Evolutionary conservation across 176 grass and related monocot genomes (phyloP).

Genomic region (Metroxylon sagu): DNA sequence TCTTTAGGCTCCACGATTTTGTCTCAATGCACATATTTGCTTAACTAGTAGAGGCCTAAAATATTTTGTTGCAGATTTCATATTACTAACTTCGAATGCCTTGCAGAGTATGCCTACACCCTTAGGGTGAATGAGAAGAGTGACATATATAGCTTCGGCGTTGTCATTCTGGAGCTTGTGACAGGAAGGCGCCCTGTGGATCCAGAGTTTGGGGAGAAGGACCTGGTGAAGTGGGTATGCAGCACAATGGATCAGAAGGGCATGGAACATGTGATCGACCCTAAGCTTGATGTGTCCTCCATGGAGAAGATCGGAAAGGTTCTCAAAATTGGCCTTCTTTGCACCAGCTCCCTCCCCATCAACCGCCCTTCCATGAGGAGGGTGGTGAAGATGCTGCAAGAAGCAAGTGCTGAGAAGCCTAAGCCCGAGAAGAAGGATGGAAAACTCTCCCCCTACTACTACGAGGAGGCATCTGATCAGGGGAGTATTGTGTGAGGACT

Average conservation of each 20-base stretch:
- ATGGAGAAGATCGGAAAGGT: conserved; percentile 57
- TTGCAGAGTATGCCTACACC: conserved; percentile 83
- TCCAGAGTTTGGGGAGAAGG: conserved; percentile 41
- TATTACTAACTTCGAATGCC: not conserved
- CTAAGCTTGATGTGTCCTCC: conserved; percentile 31
- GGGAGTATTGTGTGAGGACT: conserved; percentile 28
- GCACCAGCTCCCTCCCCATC: conserved; percentile 39
- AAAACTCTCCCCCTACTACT: not conserved
- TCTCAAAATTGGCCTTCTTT: conserved; percentile 51
- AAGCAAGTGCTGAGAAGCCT: conserved; percentile 23
- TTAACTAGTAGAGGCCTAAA: not conserved
- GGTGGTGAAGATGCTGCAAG: conserved; percentile 65
- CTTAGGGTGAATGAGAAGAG: conserved; percentile 77
- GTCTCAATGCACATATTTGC: too few relatives aligned
- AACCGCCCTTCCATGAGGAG: conserved; percentile 68
- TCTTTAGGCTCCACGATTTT: too few relatives aligned
- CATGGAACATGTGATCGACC: conserved; percentile 42
- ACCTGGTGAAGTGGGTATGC: conserved; percentile 55
- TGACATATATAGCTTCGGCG: conserved; percentile 81
- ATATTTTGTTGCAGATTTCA: not conserved
- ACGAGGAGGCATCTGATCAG: conserved; percentile 21
- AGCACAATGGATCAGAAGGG: conserved; percentile 32
- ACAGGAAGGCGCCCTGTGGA: conserved; percentile 52
- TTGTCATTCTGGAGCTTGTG: conserved; percentile 70
- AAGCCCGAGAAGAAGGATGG: conserved; percentile 13